These are phyloP conservation scores for Mucor racemosus DNA, from an alignment of 371 early-diverging fungal genomes.

Conservation along the genomic window DNA sequence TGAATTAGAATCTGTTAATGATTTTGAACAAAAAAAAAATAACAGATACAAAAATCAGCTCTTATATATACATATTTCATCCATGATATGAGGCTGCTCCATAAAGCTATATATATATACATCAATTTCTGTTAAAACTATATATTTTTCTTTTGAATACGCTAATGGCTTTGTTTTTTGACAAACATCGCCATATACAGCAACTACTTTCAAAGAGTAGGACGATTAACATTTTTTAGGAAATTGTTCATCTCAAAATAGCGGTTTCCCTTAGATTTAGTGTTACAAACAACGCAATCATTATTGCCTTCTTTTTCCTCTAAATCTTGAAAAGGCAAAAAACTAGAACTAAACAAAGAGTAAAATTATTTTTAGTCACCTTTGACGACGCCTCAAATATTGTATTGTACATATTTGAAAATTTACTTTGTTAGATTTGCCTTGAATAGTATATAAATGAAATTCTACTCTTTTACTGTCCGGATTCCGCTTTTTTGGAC, in stretches of 20 bases:
- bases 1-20: background rate
- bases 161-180: background rate
- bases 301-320: background rate
- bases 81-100: too few relatives aligned
- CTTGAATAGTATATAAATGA: too few relatives aligned
- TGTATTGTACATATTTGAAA: background rate
- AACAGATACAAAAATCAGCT: background rate
- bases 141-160: background rate
- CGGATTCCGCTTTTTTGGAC: too few relatives aligned
- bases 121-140: background rate
- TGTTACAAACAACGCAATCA: background rate
- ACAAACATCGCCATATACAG: background rate
- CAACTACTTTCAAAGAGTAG: background rate
- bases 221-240: background rate
- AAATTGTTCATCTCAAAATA: background rate
- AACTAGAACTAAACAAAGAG: conserved; percentile 1
- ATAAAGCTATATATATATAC: background rate
- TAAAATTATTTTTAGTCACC: background rate
- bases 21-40: background rate
- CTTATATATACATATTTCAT: background rate
- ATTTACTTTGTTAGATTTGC: too few relatives aligned
- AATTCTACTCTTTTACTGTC: too few relatives aligned
- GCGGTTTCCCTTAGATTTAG: background rate
- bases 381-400: background rate
- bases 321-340: background rate